phyloP scores from a whole-genome alignment of 768 basidiomycete genomes.

The Lanmaoa rubissima region DNA sequence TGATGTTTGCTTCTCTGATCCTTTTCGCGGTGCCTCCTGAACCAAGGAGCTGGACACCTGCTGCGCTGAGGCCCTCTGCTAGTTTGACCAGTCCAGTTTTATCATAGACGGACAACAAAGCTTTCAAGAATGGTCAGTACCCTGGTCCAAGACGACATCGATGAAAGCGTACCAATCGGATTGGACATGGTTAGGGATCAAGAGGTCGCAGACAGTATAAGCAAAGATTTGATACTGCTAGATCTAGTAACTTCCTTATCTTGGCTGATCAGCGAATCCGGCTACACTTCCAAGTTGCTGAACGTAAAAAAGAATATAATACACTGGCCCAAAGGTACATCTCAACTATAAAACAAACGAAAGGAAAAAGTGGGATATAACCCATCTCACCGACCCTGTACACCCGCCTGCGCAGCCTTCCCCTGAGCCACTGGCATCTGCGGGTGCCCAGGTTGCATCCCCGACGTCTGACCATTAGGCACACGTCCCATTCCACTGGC shows the following conservation, averaged over 20 bases:
- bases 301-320: conserved; percentile 9
- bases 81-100: conserved; percentile 88
- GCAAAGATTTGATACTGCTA: not conserved
- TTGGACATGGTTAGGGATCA: conserved; percentile 25
- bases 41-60: conserved; percentile 86
- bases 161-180: conserved; percentile 26
- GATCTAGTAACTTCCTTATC: conserved; percentile 14
- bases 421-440: conserved; percentile 33
- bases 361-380: not conserved
- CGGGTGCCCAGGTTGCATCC: conserved; percentile 29
- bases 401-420: conserved; percentile 33
- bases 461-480: conserved; percentile 27
- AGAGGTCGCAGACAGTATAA: not conserved
- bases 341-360: conserved; percentile 1
- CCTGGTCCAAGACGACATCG: not conserved
- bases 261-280: conserved; percentile 12
- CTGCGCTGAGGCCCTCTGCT: conserved; percentile 75
- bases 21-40: conserved; percentile 98
- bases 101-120: conserved; percentile 94
- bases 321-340: conserved; percentile 12
- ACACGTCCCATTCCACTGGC: conserved; percentile 18
- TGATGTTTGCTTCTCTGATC: conserved; percentile 89
- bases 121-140: conserved; percentile 38
- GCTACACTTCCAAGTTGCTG: conserved; percentile 5
- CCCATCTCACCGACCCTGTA: conserved; percentile 33